Evolutionary conservation across 305 asterid genomes (phyloP).

Genomic region (Euphrasia arctica): DNA sequence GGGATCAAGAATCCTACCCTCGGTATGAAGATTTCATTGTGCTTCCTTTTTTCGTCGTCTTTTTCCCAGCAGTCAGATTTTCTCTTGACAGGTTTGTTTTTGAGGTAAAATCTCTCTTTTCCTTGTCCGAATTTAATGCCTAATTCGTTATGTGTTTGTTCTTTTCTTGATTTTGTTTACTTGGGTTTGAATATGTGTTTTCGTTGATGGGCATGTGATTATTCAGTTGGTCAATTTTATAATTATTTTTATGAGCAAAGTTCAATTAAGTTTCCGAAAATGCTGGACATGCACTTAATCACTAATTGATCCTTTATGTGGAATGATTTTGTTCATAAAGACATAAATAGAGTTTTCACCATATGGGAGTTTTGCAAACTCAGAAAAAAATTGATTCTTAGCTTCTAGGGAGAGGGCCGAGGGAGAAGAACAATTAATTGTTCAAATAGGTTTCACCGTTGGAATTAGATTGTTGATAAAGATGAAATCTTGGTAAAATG

Average conservation of each 20-base stretch:
- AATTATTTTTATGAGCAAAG: constrained; percentile 9
- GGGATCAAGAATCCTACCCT: constrained; percentile 67
- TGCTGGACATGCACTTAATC: background rate
- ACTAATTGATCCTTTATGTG: background rate
- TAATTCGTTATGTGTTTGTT: background rate
- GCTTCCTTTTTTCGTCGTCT: constrained; percentile 47
- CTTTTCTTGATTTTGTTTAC: background rate
- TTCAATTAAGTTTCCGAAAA: constrained; percentile 4
- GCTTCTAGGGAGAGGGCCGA: background rate
- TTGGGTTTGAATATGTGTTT: background rate
- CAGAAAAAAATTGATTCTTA: background rate
- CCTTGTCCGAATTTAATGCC: constrained; percentile 1
- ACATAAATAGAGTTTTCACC: background rate
- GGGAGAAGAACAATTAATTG: too few relatives aligned
- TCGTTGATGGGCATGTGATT: constrained; percentile 20
- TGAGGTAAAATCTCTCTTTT: constrained; percentile 45
- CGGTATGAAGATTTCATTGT: constrained; percentile 46
- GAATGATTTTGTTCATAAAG: background rate
- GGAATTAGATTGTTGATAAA: constrained; percentile 4
- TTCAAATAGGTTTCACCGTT: background rate
- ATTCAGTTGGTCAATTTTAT: constrained; percentile 1
- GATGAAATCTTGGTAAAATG: background rate
- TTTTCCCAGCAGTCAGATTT: constrained; percentile 61
- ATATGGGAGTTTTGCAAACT: background rate
- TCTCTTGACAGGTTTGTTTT: constrained; percentile 73